A percentile compares a stretch with the other conserved stretches of the same genome.
Evolutionary conservation across 2,329 filamentous ascomycete genomes (phyloP).

Genomic region (Graphiopsis chlorocephala): DNA sequence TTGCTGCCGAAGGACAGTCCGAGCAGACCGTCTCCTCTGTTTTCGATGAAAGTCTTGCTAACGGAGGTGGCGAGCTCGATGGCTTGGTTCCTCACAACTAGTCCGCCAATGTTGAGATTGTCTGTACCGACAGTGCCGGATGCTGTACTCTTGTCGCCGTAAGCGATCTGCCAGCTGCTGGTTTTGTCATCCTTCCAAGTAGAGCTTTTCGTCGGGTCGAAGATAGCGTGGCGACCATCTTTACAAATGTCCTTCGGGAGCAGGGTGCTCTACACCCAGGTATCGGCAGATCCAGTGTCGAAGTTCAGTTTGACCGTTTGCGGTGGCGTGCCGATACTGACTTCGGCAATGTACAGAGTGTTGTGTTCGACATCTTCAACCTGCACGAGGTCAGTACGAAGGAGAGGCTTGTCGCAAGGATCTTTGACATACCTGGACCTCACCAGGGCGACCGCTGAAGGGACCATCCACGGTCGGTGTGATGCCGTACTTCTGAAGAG

Average conservation of each 20-base stretch:
- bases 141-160: constrained; percentile 66
- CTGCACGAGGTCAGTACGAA: background rate
- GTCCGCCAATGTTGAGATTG: constrained; percentile 58
- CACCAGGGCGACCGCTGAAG: background rate
- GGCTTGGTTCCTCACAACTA: constrained; percentile 60
- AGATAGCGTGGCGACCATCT: constrained; percentile 51
- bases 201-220: constrained; percentile 59
- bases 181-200: constrained; percentile 47
- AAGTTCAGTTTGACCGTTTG: constrained; percentile 57
- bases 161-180: constrained; percentile 64
- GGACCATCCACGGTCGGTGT: constrained; percentile 61
- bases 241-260: constrained; percentile 33
- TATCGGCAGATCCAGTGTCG: constrained; percentile 68
- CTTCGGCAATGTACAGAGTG: constrained; percentile 61
- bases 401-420: too few relatives aligned
- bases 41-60: constrained; percentile 56
- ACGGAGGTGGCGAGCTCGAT: constrained; percentile 63
- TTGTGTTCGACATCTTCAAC: constrained; percentile 66
- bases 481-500: constrained; percentile 46
- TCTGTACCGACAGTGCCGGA: constrained; percentile 65
- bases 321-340: constrained; percentile 62
- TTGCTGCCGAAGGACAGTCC: constrained; percentile 59
- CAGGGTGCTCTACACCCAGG: constrained; percentile 50
- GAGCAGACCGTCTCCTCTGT: constrained; percentile 62
- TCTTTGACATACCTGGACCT: background rate